A percentile compares a stretch with the other conserved stretches of the same genome.
Conservation (phyloP, 805 yeast species). For the Hanseniaspora mollemarum region DNA sequence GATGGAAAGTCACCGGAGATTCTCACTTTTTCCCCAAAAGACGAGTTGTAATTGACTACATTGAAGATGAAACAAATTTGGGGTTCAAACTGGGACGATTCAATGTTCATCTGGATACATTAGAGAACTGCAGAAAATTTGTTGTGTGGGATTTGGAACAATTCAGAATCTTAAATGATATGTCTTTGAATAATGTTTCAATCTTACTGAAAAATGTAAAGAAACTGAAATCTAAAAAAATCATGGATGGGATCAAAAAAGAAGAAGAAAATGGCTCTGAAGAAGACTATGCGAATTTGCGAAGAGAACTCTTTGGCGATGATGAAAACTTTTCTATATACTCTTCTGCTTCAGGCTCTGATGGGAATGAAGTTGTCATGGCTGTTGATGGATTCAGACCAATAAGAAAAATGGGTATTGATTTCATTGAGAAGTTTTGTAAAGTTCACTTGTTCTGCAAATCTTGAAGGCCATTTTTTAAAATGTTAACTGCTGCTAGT, state of each 20-base stretch:
- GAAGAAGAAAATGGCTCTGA: neutral
- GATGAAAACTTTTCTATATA: neutral
- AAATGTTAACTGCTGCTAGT: too few species aligned
- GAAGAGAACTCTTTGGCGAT: neutral
- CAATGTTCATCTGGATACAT: constrained; percentile 23
- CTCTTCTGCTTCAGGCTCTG: neutral
- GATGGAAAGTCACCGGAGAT: constrained; percentile 33
- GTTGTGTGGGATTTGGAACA: constrained; percentile 30
- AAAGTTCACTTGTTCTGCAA: constrained; percentile 3
- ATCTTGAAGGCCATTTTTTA: too few species aligned
- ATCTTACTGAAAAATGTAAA: constrained; percentile 28
- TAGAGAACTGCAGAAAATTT: constrained; percentile 28
- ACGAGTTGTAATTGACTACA: constrained; percentile 31
- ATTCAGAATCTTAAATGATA: constrained; percentile 28
- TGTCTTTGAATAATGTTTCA: constrained; percentile 29
- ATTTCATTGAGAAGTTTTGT: constrained; percentile 5
- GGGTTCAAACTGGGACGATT: constrained; percentile 29
- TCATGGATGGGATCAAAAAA: neutral
- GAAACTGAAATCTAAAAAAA: constrained; percentile 2
- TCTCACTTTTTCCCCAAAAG: constrained; percentile 33
- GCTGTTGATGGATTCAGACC: neutral
- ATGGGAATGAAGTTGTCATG: neutral
- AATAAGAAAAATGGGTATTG: neutral
- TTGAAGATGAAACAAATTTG: constrained; percentile 29
- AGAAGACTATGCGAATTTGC: neutral